Percentiles rank a stretch among this genome's conserved stretches.
phyloP scores from a whole-genome alignment of 2,329 filamentous ascomycete genomes.

The Sarocladium strictum region DNA sequence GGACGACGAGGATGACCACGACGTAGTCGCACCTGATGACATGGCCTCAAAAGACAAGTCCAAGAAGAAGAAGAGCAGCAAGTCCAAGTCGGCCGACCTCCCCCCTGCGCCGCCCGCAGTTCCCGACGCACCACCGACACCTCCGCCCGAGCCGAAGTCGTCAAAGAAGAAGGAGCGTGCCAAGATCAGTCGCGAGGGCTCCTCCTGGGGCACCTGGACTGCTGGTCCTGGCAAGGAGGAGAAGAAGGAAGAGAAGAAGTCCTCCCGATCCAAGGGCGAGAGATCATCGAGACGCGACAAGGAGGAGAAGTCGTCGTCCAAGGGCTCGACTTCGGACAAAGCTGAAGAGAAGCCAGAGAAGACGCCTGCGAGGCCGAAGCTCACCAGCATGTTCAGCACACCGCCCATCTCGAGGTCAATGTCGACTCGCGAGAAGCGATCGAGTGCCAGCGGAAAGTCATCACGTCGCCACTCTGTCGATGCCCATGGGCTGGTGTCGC shows the following conservation, averaged over 20 bases:
- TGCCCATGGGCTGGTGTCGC: conserved; percentile 59
- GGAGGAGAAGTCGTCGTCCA: conserved; percentile 58
- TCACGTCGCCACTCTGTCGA: conserved; percentile 67
- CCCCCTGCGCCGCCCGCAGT: conserved; percentile 28
- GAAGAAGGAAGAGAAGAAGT: conserved; percentile 41
- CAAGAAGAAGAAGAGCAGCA: conserved; percentile 30
- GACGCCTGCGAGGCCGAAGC: conserved; percentile 48
- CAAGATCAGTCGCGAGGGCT: conserved; percentile 65
- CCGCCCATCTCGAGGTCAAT: conserved; percentile 63
- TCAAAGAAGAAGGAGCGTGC: conserved; percentile 66
- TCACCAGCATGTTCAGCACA: conserved; percentile 54
- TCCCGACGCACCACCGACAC: conserved; percentile 41
- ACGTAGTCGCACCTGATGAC: conserved; percentile 17
- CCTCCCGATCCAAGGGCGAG: conserved; percentile 60
- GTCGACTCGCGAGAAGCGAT: conserved; percentile 60
- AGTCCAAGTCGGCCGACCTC: conserved; percentile 10
- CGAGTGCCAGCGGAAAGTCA: conserved; percentile 47
- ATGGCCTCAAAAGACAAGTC: conserved; percentile 22
- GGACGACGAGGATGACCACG: conserved; percentile 42
- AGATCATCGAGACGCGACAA: conserved; percentile 58
- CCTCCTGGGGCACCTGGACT: conserved; percentile 73
- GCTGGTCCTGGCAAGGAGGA: conserved; percentile 32
- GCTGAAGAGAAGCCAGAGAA: conserved; percentile 43
- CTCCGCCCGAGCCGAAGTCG: conserved; percentile 50
- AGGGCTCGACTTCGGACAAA: conserved; percentile 70